Percentiles rank a stretch among this genome's conserved stretches.
Evolutionary conservation across 305 asterid species (phyloP).

Genomic region (Caryopteris hybrid): DNA sequence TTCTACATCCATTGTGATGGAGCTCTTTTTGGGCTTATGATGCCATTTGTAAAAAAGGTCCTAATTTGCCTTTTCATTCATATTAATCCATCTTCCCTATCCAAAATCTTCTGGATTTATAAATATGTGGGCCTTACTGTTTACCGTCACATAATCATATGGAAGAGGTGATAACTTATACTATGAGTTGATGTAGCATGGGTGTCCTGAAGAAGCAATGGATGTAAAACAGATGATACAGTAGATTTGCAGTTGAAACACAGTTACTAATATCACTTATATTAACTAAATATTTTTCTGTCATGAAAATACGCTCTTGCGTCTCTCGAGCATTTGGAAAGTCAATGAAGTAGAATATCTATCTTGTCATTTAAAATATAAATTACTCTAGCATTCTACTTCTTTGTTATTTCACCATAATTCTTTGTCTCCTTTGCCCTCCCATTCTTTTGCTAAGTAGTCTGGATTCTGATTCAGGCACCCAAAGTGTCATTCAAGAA

Average conservation of each 20-base stretch:
- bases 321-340: background rate
- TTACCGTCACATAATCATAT: background rate
- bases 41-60: constrained; percentile 91
- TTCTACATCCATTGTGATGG: constrained; percentile 96
- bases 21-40: constrained; percentile 90
- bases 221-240: background rate
- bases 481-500: constrained; percentile 85
- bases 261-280: background rate
- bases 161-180: background rate
- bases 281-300: background rate
- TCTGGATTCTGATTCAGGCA: constrained; percentile 47
- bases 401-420: background rate
- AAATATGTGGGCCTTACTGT: background rate
- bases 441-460: background rate
- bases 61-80: constrained; percentile 10
- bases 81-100: background rate
- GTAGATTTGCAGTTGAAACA: background rate
- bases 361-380: background rate
- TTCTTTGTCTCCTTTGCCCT: background rate
- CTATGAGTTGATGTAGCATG: background rate
- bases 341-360: background rate
- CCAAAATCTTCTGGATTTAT: background rate
- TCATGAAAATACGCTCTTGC: background rate
- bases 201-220: background rate
- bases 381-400: background rate